Evolutionary conservation across 768 basidiomycete species (phyloP).

Genomic region (Leucosporidium scottii): DNA sequence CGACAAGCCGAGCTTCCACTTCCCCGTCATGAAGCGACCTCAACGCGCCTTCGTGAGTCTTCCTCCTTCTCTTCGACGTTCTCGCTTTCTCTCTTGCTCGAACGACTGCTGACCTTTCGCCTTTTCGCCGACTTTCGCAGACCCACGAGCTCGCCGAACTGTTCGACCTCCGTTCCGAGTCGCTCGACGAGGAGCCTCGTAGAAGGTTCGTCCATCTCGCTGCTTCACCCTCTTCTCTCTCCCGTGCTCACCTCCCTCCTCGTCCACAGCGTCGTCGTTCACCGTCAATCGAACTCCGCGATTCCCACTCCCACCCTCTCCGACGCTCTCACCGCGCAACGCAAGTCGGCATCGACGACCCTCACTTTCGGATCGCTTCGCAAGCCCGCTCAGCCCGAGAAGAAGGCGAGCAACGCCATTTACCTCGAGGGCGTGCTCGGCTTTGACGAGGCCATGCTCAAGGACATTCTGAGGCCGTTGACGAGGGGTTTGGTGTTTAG

Average conservation of each 20-base stretch:
- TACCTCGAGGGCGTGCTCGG: constrained; percentile 36
- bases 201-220: constrained; percentile 39
- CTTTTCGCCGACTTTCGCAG: constrained; percentile 13
- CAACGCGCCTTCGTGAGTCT: constrained; percentile 67
- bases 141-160: constrained; percentile 57
- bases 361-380: constrained; percentile 28
- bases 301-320: constrained; percentile 28
- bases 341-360: constrained; percentile 11
- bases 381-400: constrained; percentile 16
- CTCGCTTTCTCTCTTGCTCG: neutral
- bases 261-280: constrained; percentile 23
- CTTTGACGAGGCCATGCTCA: constrained; percentile 27
- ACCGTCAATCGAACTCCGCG: constrained; percentile 27
- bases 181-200: constrained; percentile 87
- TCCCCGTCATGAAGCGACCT: constrained; percentile 73
- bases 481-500: constrained; percentile 25
- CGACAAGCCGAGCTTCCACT: constrained; percentile 60
- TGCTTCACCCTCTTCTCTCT: neutral
- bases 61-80: constrained; percentile 33
- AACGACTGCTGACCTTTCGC: constrained; percentile 1
- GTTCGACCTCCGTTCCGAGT: constrained; percentile 74
- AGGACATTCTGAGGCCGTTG: constrained; percentile 25
- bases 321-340: constrained; percentile 21
- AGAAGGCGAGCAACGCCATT: constrained; percentile 28
- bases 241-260: neutral